phyloP scores from a whole-genome alignment of 805 yeast genomes.

The Saturnispora halmiae region DNA sequence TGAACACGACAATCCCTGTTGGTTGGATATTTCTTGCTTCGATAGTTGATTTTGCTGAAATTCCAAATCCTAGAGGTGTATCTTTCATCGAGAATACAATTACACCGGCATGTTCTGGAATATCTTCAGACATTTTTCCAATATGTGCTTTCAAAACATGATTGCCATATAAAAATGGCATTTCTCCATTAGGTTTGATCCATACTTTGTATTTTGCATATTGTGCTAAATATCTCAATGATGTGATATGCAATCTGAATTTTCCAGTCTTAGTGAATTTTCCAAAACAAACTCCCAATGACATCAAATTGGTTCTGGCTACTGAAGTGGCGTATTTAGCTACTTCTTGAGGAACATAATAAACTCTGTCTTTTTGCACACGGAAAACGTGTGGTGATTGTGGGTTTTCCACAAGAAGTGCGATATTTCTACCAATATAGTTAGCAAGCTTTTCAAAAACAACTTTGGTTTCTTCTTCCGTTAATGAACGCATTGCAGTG shows the following conservation, averaged over 20 bases:
- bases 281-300: constrained; percentile 88
- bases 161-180: constrained; percentile 96
- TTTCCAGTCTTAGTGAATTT: constrained; percentile 97
- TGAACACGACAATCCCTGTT: constrained; percentile 86
- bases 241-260: constrained; percentile 90
- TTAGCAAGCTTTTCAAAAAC: constrained; percentile 94
- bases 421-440: constrained; percentile 92
- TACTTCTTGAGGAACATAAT: constrained; percentile 75
- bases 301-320: constrained; percentile 83
- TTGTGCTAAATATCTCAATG: constrained; percentile 71
- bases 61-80: constrained; percentile 91
- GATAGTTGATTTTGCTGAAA: constrained; percentile 80
- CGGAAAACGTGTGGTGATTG: constrained; percentile 91
- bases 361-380: constrained; percentile 92
- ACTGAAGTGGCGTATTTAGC: constrained; percentile 87
- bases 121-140: constrained; percentile 94
- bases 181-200: constrained; percentile 96
- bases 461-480: constrained; percentile 94
- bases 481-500: constrained; percentile 81
- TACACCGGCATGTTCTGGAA: constrained; percentile 97
- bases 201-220: constrained; percentile 90
- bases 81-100: constrained; percentile 87
- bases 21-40: constrained; percentile 88
- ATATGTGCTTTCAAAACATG: constrained; percentile 94
- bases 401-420: constrained; percentile 73